Evolutionary conservation across 2,329 filamentous ascomycete genomes (phyloP), one percentile per base, ranked within the genome.

Genomic region (Aspergillus amoenus): DNA sequence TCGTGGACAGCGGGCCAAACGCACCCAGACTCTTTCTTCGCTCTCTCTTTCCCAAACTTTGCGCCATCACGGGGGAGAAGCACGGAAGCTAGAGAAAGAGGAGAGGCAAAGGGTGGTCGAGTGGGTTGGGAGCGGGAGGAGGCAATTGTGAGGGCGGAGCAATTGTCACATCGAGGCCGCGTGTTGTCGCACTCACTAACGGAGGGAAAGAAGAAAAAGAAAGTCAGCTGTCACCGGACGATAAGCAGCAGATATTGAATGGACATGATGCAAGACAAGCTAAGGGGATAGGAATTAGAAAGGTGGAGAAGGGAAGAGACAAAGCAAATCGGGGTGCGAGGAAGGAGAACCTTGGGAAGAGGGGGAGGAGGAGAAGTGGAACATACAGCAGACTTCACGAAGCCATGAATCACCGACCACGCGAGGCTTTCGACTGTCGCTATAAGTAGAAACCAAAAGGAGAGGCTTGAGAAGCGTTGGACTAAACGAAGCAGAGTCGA

Each of bases 11-110:
- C 32, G 70, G 64, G 39, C 64, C 67, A 61, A 74, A 72, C 52
- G 72, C 61, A 54, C 70, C 69, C 39, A 72, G 58, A 54, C 70
- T 73, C 63, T 73, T 73, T 63, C 71, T 70, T 62, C 71, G 68
- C 61, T 73, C 66, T 60, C 69, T 72, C 63, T 68, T 70, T 53
- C 58, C 64, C 59, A 63, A 61, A 53, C 61, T 59, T 49, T 72
- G 70, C 58, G 70, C 66, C 71, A 73, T 73, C 59, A 63, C 61
- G 66, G 52, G 45, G 56, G 47, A 56, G 52, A 50, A 39, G 56
- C 52, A 53, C 51, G 44, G 47, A 53, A 54, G 52, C 32, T 41
- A 40, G 45, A 45, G 55, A 44, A 52, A 53, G 47, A 41, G 42
- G 44, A 42, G 50, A 51, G 47, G 46, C 37, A 44, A 45, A 43